These are phyloP conservation scores for Priceomyces castillae DNA, from an alignment of 805 yeast species.

Conservation along the genomic window DNA sequence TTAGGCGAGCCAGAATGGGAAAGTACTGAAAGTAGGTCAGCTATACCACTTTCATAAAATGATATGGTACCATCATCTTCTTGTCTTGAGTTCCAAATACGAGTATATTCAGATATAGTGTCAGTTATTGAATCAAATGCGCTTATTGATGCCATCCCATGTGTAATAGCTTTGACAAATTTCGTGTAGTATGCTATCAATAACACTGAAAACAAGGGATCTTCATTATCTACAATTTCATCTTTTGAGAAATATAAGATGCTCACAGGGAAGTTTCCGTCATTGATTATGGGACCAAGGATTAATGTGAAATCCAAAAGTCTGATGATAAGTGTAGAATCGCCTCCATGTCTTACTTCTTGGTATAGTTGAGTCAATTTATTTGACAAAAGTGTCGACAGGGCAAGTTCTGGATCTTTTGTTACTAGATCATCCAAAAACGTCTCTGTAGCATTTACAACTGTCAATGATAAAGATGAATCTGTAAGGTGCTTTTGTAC, in stretches of 20 bases:
- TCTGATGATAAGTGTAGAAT: constrained; percentile 18
- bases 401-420: not conserved
- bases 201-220: constrained; percentile 24
- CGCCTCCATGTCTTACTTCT: constrained; percentile 7
- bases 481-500: constrained; percentile 3
- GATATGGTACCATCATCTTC: constrained; percentile 10
- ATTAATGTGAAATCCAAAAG: constrained; percentile 17
- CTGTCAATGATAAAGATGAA: constrained; percentile 2
- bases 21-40: constrained; percentile 17
- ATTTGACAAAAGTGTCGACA: constrained; percentile 1
- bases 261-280: constrained; percentile 2
- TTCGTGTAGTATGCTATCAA: constrained; percentile 24
- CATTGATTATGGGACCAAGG: constrained; percentile 11
- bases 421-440: constrained; percentile 1
- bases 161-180: constrained; percentile 12
- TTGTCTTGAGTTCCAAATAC: constrained; percentile 8
- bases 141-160: not conserved
- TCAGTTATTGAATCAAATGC: constrained; percentile 8
- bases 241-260: constrained; percentile 10
- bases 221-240: constrained; percentile 19
- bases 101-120: constrained; percentile 7
- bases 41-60: constrained; percentile 17
- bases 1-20: constrained; percentile 14
- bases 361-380: constrained; percentile 9
- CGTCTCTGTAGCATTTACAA: constrained; percentile 5